These are phyloP conservation scores for Pontederia crassipes DNA, from an alignment of 176 grass and related monocot genomes.

Conservation along the genomic window DNA sequence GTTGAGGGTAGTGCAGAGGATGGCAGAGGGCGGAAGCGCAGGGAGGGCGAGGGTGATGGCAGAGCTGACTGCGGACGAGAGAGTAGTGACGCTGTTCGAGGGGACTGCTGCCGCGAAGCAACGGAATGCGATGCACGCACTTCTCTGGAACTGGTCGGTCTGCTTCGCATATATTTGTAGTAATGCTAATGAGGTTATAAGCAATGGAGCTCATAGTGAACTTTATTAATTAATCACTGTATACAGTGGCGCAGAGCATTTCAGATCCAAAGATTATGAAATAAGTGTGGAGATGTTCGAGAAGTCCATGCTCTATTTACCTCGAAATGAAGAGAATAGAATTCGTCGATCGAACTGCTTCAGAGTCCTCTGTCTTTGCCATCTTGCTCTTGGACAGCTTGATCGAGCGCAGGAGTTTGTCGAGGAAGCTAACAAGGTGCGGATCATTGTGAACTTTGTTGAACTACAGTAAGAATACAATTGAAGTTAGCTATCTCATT, in stretches of 20 bases:
- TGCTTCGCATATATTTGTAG: background rate
- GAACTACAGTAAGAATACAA: background rate
- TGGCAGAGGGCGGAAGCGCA: slow-evolving; percentile 31
- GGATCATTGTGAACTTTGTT: background rate
- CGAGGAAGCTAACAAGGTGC: slow-evolving; percentile 67
- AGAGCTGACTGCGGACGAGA: slow-evolving; percentile 76
- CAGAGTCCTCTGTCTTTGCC: slow-evolving; percentile 66
- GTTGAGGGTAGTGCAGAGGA: slow-evolving; percentile 51
- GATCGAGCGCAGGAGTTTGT: slow-evolving; percentile 80
- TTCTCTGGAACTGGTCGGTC: slow-evolving; percentile 89
- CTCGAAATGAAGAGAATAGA: slow-evolving; percentile 62
- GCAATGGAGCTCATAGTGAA: slow-evolving; percentile 5
- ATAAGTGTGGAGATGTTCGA: slow-evolving; percentile 60
- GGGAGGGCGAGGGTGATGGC: slow-evolving; percentile 41
- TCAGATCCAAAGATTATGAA: slow-evolving; percentile 55
- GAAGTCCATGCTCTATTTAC: slow-evolving; percentile 86
- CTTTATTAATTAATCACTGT: slow-evolving; percentile 6
- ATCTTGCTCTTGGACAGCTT: slow-evolving; percentile 53
- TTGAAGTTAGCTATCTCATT: background rate
- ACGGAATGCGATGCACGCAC: slow-evolving; percentile 57
- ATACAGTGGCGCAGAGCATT: slow-evolving; percentile 74
- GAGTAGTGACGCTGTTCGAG: slow-evolving; percentile 54
- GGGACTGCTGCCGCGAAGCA: slow-evolving; percentile 37
- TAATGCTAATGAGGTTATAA: slow-evolving; percentile 11
- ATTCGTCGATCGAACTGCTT: slow-evolving; percentile 63